Conservation (phyloP, 2,329 filamentous ascomycete genomes). For the Leptographium procerum region DNA sequence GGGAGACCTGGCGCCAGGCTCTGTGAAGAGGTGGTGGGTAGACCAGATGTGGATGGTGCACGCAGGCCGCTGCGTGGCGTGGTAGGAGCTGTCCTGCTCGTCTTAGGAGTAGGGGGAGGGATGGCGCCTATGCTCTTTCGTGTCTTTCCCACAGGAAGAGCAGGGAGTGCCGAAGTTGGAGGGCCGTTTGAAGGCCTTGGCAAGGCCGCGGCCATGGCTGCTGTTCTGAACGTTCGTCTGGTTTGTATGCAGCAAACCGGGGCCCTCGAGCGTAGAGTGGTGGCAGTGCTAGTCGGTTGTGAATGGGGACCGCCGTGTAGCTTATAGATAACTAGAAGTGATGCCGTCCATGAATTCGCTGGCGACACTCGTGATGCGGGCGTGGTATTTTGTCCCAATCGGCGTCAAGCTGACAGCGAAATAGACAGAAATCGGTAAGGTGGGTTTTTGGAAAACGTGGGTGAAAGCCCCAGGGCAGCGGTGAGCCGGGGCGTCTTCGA, state of each 20-base stretch:
- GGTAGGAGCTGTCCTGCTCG: constrained; percentile 44
- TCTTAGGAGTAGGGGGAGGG: constrained; percentile 24
- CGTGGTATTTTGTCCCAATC: neutral
- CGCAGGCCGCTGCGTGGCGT: constrained; percentile 26
- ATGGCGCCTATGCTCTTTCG: constrained; percentile 51
- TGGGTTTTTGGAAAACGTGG: neutral
- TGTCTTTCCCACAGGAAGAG: constrained; percentile 61
- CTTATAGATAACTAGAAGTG: neutral
- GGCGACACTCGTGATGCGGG: neutral
- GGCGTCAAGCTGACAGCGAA: neutral
- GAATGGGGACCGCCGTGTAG: neutral
- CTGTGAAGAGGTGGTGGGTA: constrained; percentile 15
- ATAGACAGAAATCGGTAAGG: neutral
- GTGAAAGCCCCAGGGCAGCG: neutral
- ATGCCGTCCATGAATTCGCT: neutral
- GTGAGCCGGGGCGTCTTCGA: constrained; percentile 1
- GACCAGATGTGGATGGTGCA: constrained; percentile 9
- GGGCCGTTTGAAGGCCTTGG: constrained; percentile 60
- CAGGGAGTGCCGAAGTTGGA: constrained; percentile 60
- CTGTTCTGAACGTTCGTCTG: neutral
- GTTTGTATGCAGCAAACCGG: constrained; percentile 1
- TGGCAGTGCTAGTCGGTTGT: too few species aligned
- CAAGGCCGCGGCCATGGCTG: constrained; percentile 46
- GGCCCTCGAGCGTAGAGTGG: neutral
- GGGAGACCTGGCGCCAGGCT: constrained; percentile 29